A percentile compares a stretch with the other conserved stretches of the same genome.
These are phyloP conservation scores for Alloteropsis semialata DNA, from an alignment of 176 grass and related monocot species.

Conservation along the genomic window DNA sequence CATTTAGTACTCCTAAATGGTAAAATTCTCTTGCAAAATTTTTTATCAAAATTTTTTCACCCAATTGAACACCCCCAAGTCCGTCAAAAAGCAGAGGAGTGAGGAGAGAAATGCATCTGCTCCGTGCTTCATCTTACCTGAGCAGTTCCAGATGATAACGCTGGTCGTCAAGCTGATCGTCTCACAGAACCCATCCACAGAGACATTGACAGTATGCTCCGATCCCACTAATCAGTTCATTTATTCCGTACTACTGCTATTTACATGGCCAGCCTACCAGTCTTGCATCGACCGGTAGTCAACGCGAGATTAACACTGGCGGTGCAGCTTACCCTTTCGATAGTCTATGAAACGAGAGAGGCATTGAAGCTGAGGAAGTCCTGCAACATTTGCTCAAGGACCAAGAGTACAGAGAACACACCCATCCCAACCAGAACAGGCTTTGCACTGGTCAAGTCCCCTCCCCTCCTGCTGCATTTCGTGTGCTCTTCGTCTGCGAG, in stretches of 20 bases:
- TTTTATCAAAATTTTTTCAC: too few relatives aligned
- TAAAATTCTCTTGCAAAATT: too few relatives aligned
- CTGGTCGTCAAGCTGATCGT: too few relatives aligned
- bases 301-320: background rate
- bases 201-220: too few relatives aligned
- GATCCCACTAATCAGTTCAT: background rate
- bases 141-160: too few relatives aligned
- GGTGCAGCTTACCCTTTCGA: background rate
- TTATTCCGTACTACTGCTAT: background rate
- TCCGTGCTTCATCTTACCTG: too few relatives aligned
- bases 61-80: too few relatives aligned
- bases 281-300: background rate
- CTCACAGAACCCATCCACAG: too few relatives aligned
- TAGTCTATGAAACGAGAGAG: slow-evolving; percentile 37
- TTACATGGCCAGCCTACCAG: background rate
- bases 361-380: slow-evolving; percentile 38
- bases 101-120: too few relatives aligned
- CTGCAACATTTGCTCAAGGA: slow-evolving; percentile 56
- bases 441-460: slow-evolving; percentile 34
- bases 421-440: slow-evolving; percentile 72
- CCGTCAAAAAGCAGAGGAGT: too few relatives aligned
- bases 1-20: too few relatives aligned
- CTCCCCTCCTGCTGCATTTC: background rate
- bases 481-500: background rate
- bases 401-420: slow-evolving; percentile 47